phyloP scores from a whole-genome alignment of 2,329 filamentous ascomycete species.

The Esteya vermicola region DNA sequence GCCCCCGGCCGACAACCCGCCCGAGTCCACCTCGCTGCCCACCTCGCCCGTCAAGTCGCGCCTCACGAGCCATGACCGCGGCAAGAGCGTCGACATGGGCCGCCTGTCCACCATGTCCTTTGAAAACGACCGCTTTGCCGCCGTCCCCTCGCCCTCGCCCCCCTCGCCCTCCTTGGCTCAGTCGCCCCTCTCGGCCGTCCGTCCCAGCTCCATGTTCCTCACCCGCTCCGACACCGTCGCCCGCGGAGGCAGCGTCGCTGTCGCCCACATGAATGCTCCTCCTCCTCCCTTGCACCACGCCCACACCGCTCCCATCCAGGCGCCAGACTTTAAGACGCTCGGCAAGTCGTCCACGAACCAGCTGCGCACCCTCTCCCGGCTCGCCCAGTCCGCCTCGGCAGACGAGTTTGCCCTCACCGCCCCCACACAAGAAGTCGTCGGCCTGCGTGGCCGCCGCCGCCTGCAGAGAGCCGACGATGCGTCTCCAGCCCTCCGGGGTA shows the following conservation, averaged over 20 bases:
- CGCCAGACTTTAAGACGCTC: conserved; percentile 65
- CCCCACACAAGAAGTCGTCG: conserved; percentile 72
- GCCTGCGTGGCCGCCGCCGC: conserved; percentile 68
- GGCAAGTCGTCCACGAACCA: conserved; percentile 84
- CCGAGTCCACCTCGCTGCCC: background rate
- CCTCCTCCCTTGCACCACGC: conserved; percentile 23
- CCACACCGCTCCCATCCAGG: conserved; percentile 34
- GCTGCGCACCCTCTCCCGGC: conserved; percentile 70
- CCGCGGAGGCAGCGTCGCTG: conserved; percentile 18
- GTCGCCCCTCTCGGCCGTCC: conserved; percentile 25
- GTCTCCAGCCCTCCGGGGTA: conserved; percentile 28
- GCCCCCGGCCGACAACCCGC: conserved; percentile 31
- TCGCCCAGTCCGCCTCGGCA: conserved; percentile 59
- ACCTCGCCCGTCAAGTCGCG: background rate
- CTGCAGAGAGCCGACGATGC: conserved; percentile 58
- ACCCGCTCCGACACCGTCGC: conserved; percentile 41
- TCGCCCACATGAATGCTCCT: conserved; percentile 17
- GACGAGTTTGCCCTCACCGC: conserved; percentile 72
- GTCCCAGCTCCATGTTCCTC: conserved; percentile 48
- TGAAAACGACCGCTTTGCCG: conserved; percentile 12
- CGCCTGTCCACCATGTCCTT: conserved; percentile 30
- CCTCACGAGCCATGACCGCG: conserved; percentile 24
- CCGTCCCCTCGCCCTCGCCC: conserved; percentile 19
- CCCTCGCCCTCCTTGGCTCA: no score
- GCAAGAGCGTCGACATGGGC: conserved; percentile 50